Percentiles rank a stretch among this genome's conserved stretches.
Evolutionary conservation across 352 stramenopile genomes (phyloP).

Genomic region (Phytophthora podocarpi): DNA sequence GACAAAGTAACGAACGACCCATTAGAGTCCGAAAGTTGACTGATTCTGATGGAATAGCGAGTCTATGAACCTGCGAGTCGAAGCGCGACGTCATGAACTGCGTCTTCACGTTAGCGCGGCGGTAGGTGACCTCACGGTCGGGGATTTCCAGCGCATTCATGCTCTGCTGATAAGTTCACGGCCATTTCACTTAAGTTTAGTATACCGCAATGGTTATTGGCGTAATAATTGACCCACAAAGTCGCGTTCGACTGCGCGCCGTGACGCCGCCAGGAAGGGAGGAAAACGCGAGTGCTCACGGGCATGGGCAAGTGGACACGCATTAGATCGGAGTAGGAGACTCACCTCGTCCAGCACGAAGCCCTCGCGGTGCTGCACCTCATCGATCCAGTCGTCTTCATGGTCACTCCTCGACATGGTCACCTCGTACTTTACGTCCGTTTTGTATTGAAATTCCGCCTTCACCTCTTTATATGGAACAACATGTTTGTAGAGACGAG

Average conservation of each 20-base stretch:
- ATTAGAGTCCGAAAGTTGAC: constrained; percentile 6
- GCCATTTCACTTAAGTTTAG: constrained; percentile 24
- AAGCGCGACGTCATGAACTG: constrained; percentile 67
- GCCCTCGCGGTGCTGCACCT: constrained; percentile 47
- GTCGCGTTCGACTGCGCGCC: neutral
- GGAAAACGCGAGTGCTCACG: neutral
- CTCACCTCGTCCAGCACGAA: constrained; percentile 71
- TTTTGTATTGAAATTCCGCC: constrained; percentile 16
- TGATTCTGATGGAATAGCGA: neutral
- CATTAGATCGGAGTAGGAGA: neutral
- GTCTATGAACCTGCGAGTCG: constrained; percentile 51
- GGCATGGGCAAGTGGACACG: neutral
- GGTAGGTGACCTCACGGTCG: constrained; percentile 69
- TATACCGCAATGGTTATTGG: constrained; percentile 10
- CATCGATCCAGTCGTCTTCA: constrained; percentile 73
- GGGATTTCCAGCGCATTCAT: constrained; percentile 48
- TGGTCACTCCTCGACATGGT: constrained; percentile 63
- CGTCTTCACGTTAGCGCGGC: constrained; percentile 53
- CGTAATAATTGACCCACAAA: constrained; percentile 14
- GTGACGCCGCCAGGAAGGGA: neutral
- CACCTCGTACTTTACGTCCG: constrained; percentile 11
- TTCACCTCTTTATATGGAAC: neutral
- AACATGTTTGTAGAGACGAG: neutral
- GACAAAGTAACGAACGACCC: neutral
- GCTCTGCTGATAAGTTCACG: constrained; percentile 37